Evolutionary conservation across 441 rosid species (phyloP), one percentile per base, ranked within the genome.

Genomic region (Iberis amara): DNA sequence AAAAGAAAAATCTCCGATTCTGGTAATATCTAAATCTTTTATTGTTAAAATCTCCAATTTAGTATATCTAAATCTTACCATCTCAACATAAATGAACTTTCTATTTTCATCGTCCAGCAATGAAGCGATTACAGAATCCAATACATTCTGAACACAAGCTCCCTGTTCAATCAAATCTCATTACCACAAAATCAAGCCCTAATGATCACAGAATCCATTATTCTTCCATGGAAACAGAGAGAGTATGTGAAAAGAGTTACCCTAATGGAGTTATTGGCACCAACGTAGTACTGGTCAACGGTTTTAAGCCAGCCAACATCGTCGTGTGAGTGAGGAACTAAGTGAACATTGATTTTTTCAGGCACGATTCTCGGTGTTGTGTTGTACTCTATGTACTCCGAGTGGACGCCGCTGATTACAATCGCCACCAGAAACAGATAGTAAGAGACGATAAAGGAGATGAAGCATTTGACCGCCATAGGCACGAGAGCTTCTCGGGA

Each of bases 221-320:
- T 37, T 14, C 30, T 58, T 55, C 42, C 27, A 56, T 35, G 4
- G 38, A 3, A 46, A 51, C 2, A n/a, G 24, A 52, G 7, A 42
- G n/a, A 13, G 7, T 30, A 4, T 18, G 32, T 10, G 42, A 48
- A 27, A 11, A 28, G 30, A 46, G 61, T 18, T 58, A 83, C 91
- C 72, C 88, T 68, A 69, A 94, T 89, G 18, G 95, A 89, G 76
- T 94, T 94, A 69, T 94, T 94, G 61, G 96, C 86, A 73, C 99
- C 99, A 46, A 89, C 89, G 69, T 94, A 94, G 75, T 94, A 89
- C 78, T 94, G 99, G 56, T 89, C 99, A 70, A 94, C 78, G 4
- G 99, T 94, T 78, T 89, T 94, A 52, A 94, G 68, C 99, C 99
- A 89, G 39, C 99, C 96, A 59, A 94, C 99, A 53, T 94, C 99